Percentiles rank a stretch among this genome's conserved stretches.
phyloP scores from a whole-genome alignment of 345 rosid genomes.

The Eucalyptus pauciflora region DNA sequence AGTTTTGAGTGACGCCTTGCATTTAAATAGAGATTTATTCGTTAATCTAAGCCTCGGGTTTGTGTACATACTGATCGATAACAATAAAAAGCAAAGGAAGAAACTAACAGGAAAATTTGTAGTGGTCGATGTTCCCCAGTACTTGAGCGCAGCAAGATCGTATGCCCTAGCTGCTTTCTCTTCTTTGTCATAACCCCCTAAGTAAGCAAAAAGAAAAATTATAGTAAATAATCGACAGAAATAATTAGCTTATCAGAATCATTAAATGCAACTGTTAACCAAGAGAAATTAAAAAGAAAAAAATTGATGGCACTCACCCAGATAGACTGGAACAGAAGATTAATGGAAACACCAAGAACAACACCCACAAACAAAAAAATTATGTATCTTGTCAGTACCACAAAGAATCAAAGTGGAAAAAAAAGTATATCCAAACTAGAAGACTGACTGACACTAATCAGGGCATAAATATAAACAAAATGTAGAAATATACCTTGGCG shows the following conservation, averaged over 20 bases:
- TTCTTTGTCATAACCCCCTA: slow-evolving; percentile 99
- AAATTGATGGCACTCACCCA: slow-evolving; percentile 39
- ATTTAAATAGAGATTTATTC: neutral
- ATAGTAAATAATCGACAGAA: neutral
- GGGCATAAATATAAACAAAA: neutral
- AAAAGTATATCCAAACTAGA: neutral
- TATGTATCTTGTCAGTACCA: neutral
- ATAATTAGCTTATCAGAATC: neutral
- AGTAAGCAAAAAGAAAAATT: neutral
- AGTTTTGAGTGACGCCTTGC: neutral
- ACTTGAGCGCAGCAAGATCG: slow-evolving; percentile 91
- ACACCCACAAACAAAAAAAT: neutral
- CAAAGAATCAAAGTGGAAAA: neutral
- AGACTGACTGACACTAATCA: neutral
- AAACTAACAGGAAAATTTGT: slow-evolving; percentile 75
- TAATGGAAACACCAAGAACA: neutral
- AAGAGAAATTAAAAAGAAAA: neutral
- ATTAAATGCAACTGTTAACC: neutral
- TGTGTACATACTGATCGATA: neutral
- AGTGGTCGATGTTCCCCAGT: slow-evolving; percentile 98
- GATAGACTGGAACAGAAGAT: slow-evolving; percentile 45
- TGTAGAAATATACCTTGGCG: slow-evolving; percentile 54
- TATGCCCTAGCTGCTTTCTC: slow-evolving; percentile 98
- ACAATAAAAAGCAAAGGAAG: neutral
- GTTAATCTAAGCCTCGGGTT: neutral